These are phyloP conservation scores for Colletotrichum tanaceti DNA, from an alignment of 2,329 filamentous ascomycete species.

Conservation along the genomic window DNA sequence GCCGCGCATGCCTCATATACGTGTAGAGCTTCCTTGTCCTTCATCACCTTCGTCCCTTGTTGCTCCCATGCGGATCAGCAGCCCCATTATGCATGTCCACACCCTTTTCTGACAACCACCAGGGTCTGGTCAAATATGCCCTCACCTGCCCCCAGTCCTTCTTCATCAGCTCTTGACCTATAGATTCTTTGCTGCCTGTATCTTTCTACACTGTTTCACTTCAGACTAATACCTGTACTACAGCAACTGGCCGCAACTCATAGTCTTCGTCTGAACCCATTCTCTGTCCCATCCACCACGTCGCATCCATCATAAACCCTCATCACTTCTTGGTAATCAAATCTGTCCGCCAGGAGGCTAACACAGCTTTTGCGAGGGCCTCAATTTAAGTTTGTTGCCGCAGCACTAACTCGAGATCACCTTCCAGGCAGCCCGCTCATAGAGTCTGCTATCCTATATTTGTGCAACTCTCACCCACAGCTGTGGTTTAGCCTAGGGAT, in stretches of 20 bases:
- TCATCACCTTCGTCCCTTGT: no score
- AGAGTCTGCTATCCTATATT: not conserved
- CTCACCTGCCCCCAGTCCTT: not conserved
- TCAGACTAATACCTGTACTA: constrained; percentile 5
- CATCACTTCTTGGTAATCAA: not conserved
- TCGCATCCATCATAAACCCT: not conserved
- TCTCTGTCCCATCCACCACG: not conserved
- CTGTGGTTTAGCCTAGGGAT: not conserved
- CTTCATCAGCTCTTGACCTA: not conserved
- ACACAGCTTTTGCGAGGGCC: not conserved
- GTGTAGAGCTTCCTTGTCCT: not conserved
- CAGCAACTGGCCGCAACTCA: not conserved
- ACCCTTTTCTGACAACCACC: not conserved
- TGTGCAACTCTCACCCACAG: not conserved
- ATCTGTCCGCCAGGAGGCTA: not conserved
- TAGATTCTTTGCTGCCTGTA: not conserved
- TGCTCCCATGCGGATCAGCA: not conserved
- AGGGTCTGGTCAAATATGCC: constrained; percentile 17
- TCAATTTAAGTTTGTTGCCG: not conserved
- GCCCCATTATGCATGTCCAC: not conserved
- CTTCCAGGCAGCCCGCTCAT: not conserved
- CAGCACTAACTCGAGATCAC: not conserved
- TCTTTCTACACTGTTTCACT: constrained; percentile 5
- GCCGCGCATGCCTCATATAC: not conserved
- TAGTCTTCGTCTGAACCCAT: not conserved